Percentiles rank a stretch among this genome's conserved stretches.
Evolutionary conservation across 2,329 filamentous ascomycete species (phyloP).

Genomic region (Pyrenophora seminiperda): DNA sequence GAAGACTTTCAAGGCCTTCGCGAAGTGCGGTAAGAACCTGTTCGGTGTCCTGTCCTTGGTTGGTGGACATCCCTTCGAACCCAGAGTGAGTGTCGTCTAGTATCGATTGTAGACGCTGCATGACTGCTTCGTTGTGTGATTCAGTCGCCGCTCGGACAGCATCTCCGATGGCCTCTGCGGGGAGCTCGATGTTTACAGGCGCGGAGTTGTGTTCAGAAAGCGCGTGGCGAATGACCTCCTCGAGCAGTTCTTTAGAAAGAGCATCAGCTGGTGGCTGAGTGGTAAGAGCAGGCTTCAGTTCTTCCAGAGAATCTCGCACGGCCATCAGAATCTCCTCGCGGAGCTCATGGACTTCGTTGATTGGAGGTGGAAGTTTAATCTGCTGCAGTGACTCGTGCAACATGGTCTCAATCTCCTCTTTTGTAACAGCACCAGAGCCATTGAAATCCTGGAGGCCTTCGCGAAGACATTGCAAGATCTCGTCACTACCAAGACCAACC

Average conservation of each 20-base stretch:
- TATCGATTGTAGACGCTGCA: constrained; percentile 63
- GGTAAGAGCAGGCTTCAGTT: constrained; percentile 64
- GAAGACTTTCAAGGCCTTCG: constrained; percentile 81
- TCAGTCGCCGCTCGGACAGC: constrained; percentile 62
- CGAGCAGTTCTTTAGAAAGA: constrained; percentile 60
- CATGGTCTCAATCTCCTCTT: constrained; percentile 83
- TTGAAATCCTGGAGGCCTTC: constrained; percentile 82
- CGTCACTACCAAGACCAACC: constrained; percentile 86
- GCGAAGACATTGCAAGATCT: constrained; percentile 83
- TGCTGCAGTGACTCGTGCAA: constrained; percentile 85
- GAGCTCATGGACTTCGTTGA: constrained; percentile 71
- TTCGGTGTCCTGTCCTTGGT: constrained; percentile 81
- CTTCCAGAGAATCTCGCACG: constrained; percentile 84
- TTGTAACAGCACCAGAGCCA: constrained; percentile 65
- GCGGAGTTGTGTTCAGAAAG: constrained; percentile 55
- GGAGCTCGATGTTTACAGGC: constrained; percentile 54
- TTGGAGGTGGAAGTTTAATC: constrained; percentile 74
- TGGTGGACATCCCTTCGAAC: constrained; percentile 78
- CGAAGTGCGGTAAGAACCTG: constrained; percentile 87
- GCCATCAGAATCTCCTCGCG: constrained; percentile 83
- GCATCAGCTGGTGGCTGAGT: constrained; percentile 50
- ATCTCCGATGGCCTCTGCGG: constrained; percentile 60
- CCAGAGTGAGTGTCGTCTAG: constrained; percentile 66
- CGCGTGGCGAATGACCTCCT: constrained; percentile 64
- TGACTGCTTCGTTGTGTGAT: constrained; percentile 63